Conservation (phyloP, 2,329 filamentous ascomycete genomes). For the Sphaerostilbella broomeana region DNA sequence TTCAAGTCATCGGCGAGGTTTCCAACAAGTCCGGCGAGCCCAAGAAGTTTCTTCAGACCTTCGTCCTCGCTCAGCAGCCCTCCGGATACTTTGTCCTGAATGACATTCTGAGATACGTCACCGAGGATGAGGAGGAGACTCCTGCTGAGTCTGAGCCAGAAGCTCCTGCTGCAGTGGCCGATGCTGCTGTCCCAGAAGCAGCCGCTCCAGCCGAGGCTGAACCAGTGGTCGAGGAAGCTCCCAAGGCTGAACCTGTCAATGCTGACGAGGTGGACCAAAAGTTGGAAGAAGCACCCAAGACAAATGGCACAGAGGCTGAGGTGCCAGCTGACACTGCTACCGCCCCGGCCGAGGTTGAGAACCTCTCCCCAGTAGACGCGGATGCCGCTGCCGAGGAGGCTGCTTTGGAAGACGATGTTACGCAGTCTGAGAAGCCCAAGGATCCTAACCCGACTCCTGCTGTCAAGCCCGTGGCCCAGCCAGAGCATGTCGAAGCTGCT, state of each 20-base stretch:
- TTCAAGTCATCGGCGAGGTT: constrained; percentile 96
- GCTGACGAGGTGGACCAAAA: constrained; percentile 62
- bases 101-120: constrained; percentile 92
- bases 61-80: constrained; percentile 90
- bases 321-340: constrained; percentile 29
- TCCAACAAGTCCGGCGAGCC: constrained; percentile 88
- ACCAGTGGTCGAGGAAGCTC: constrained; percentile 26
- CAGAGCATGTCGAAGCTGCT: constrained; percentile 45
- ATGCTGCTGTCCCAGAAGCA: constrained; percentile 20
- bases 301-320: constrained; percentile 28
- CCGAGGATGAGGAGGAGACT: constrained; percentile 69
- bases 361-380: constrained; percentile 32
- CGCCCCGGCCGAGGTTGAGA: constrained; percentile 32
- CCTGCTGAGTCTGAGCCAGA: constrained; percentile 34
- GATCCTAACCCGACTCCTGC: constrained; percentile 52
- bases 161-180: constrained; percentile 19
- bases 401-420: constrained; percentile 45
- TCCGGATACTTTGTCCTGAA: constrained; percentile 98
- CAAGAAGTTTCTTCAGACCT: constrained; percentile 96
- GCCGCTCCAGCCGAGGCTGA: constrained; percentile 29
- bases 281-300: constrained; percentile 56
- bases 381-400: constrained; percentile 47
- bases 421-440: constrained; percentile 60
- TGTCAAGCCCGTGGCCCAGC: constrained; percentile 38
- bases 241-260: constrained; percentile 40